Base-by-base conservation (phyloP, 148 eudicot genomes). In the Vaccinium vitisidaea region DNA sequence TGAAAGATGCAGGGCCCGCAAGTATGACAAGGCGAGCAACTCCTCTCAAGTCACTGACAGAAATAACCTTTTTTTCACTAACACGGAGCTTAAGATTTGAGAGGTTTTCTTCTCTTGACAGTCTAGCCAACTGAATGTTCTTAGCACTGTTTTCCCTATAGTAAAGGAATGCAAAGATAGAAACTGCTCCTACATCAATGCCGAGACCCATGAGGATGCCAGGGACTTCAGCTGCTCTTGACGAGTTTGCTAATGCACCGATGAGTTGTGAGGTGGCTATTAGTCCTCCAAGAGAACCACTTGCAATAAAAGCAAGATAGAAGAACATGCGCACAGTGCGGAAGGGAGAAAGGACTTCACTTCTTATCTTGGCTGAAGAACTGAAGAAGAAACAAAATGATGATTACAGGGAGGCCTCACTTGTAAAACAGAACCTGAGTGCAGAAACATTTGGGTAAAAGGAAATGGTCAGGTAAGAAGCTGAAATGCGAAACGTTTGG, bases 281-380 rank as follows among this genome's bases (percentile, higher is more conserved):
- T 23, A 96, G 83, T 86, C 94, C 94, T 87, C 99, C 99, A 77
- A 96, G 86, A 54, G 91, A 83, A 80, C 86, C 98, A 83, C 98
- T 95, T 55, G 98, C 99, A 27, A 96, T 92, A 87, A 96, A 96
- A 81, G 99, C 98, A 76, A 95, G 91, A 87, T 95, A 96, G 87
- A 96, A 96, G 90, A 96, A 96, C 99, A 96, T 96, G 63, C 99
- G 92, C 73, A 96, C 89, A 2, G 99, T 89, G 61, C 99, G 98
- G 84, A 96, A 96, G 27, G 99, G 99, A 80, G 99, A 73, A 54
- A 96, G 98, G 80, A 96, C 99, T 91, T 96, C 99, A 81, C 99
- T 93, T 69, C 99, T 86, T 85, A 96, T 94, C 94, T 88, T 92
- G 86, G 99, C 98, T 75, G 92, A 81, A 76, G 99, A 96, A 84